Evolutionary conservation across 2,329 filamentous ascomycete species (phyloP).

Genomic region (Apiospora phragmitis): DNA sequence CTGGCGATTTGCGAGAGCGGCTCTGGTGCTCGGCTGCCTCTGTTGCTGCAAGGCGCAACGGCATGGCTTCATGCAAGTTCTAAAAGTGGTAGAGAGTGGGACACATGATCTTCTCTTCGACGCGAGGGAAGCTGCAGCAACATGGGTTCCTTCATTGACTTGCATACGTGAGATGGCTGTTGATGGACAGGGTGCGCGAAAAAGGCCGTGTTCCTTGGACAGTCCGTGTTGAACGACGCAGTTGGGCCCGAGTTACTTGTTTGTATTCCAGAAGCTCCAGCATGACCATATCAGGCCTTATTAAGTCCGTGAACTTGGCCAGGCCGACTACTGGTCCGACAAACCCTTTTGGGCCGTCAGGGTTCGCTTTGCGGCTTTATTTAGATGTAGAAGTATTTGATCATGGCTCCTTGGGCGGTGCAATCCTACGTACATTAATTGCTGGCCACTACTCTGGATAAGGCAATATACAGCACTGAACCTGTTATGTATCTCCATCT

Average conservation of each 20-base stretch:
- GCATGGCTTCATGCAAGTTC: not conserved
- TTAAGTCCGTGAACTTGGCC: not conserved
- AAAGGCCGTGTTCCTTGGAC: not conserved
- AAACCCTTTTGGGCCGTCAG: not conserved
- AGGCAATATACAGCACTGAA: not conserved
- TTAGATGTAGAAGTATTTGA: not conserved
- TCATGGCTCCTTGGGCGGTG: not conserved
- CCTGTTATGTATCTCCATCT: not conserved
- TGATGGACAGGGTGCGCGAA: conserved; percentile 7
- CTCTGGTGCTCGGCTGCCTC: not conserved
- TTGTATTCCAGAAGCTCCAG: not conserved
- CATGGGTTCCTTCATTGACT: conserved; percentile 6
- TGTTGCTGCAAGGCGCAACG: not conserved
- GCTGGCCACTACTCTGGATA: not conserved
- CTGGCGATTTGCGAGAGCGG: conserved; percentile 2
- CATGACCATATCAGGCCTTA: not conserved
- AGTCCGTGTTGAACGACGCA: not conserved
- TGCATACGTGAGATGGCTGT: conserved; percentile 8
- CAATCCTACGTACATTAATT: not conserved
- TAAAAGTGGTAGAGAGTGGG: conserved; percentile 6
- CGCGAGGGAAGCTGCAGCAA: conserved; percentile 6
- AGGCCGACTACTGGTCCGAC: not conserved
- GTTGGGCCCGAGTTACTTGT: not conserved
- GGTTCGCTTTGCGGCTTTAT: conserved; percentile 4
- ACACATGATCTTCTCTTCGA: conserved; percentile 2